A percentile compares a stretch with the other conserved stretches of the same genome.
Evolutionary conservation across 371 early-diverging fungal species (phyloP).

Genomic region (Phascolomyces articulosus): DNA sequence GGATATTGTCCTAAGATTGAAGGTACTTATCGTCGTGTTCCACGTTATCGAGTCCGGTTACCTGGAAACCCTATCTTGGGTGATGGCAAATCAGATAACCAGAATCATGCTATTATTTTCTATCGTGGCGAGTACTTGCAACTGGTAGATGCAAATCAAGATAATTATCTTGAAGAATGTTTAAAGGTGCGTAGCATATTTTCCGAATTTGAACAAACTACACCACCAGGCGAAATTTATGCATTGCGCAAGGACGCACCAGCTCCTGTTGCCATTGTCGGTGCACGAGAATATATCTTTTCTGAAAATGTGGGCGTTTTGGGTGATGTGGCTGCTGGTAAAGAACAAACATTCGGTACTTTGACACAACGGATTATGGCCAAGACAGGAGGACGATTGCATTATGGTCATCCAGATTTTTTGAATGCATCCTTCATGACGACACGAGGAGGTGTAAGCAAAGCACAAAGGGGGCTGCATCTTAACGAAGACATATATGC

Average conservation of each 20-base stretch:
- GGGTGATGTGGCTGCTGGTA: slow-evolving; percentile 90
- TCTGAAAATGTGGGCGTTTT: slow-evolving; percentile 87
- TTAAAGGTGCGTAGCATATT: slow-evolving; percentile 90
- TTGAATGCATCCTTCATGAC: slow-evolving; percentile 88
- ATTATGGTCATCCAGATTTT: slow-evolving; percentile 94
- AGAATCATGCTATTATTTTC: slow-evolving; percentile 88
- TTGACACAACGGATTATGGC: slow-evolving; percentile 89
- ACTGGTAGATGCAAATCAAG: slow-evolving; percentile 94
- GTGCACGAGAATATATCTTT: slow-evolving; percentile 90
- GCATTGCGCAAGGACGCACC: slow-evolving; percentile 19
- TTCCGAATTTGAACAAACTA: slow-evolving; percentile 84
- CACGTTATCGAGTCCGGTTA: slow-evolving; percentile 77
- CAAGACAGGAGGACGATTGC: slow-evolving; percentile 78
- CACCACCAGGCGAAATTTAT: slow-evolving; percentile 41
- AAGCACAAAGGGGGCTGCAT: slow-evolving; percentile 90
- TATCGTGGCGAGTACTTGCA: slow-evolving; percentile 87
- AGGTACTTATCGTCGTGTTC: slow-evolving; percentile 51
- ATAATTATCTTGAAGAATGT: slow-evolving; percentile 90
- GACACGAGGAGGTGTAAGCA: slow-evolving; percentile 86
- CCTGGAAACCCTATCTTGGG: slow-evolving; percentile 92
- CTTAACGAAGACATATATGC: slow-evolving; percentile 94
- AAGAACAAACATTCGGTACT: slow-evolving; percentile 90
- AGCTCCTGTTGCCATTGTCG: slow-evolving; percentile 86
- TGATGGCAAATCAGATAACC: slow-evolving; percentile 93
- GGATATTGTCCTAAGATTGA: slow-evolving; percentile 70